These are phyloP conservation scores for Phytophthora fragariaefolia DNA, from an alignment of 352 stramenopile genomes.

Conservation along the genomic window DNA sequence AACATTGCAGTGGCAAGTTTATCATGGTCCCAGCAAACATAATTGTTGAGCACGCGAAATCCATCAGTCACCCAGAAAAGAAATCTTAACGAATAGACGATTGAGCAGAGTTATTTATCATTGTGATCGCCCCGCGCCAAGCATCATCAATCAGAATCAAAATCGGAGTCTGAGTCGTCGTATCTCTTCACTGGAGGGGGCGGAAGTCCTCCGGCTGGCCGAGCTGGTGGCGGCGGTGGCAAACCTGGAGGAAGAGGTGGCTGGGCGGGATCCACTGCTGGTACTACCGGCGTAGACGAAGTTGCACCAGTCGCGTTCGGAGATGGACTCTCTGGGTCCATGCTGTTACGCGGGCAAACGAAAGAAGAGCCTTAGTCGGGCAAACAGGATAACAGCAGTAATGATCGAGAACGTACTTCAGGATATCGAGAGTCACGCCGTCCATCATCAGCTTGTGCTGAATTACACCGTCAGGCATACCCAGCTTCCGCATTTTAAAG, in stretches of 20 bases:
- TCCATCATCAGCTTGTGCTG: conserved; percentile 86
- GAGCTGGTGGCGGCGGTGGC: conserved; percentile 35
- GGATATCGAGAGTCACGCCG: conserved; percentile 70
- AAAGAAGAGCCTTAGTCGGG: too few species aligned
- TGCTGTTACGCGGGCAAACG: conserved; percentile 55
- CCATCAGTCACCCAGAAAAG: neutral
- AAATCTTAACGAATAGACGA: neutral
- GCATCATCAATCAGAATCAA: conserved; percentile 56
- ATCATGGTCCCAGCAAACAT: neutral
- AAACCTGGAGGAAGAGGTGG: conserved; percentile 45
- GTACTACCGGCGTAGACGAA: neutral
- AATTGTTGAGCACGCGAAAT: neutral
- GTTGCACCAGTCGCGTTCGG: conserved; percentile 53
- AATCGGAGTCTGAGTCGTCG: conserved; percentile 58
- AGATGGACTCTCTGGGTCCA: conserved; percentile 82
- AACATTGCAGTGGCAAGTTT: neutral
- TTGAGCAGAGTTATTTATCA: conserved; percentile 10
- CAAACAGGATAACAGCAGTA: too few species aligned
- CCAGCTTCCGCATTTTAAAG: conserved; percentile 87
- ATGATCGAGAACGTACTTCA: conserved; percentile 53
- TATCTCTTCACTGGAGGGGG: conserved; percentile 55
- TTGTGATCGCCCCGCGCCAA: conserved; percentile 4
- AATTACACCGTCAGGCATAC: conserved; percentile 80
- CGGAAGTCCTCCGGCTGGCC: conserved; percentile 41
- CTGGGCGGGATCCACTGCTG: conserved; percentile 16